Evolutionary conservation across 2,329 filamentous ascomycete species (phyloP), one percentile per base, ranked within the genome.

Genomic region (Cladobotryum protrusum): DNA sequence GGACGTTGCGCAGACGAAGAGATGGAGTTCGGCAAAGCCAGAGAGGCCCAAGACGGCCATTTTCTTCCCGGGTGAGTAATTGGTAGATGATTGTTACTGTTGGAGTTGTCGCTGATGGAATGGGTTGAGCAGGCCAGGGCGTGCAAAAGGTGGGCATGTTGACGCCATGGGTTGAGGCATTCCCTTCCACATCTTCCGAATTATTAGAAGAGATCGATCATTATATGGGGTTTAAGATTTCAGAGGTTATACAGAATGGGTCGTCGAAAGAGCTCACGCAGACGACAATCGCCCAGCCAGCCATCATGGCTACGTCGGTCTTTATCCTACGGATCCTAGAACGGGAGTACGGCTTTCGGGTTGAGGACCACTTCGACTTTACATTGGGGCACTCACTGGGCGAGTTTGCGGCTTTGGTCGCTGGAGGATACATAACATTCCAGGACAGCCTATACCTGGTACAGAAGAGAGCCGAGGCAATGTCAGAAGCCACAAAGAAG

Each of bases 281-380:
- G 50, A 96, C 92, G 4, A 82, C 87, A 56, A 91, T 95, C 64
- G 87, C 92, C 4, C 92, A 97, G 68, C 92, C 92, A 1, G 91
- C 92, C 60, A 96, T 96, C 67, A 95, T 97, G 89, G 89, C 90
- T 13, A 93, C 89, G 4, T 95, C 89, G 24, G 84, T 96, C 63
- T 79, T 96, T 52, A 95, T 96, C 62, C 77, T 96, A 48, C 85
- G 88, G 49, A 83, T 96, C 53, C 77, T 97, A 55, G 89, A 96
- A 71, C 74, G 80, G 54, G 88, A 96, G 57, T 96, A 92, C 63
- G 82, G 79, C 37, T 95, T 96, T 70, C 75, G 80, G 50, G 79
- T 84, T 6, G 69, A 74, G 8, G 80, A 87, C 49, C 77, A 85
- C 52, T 83, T 90, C 40, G 88, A 96, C 68, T 82, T 95, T 34